phyloP scores from a whole-genome alignment of 2,329 filamentous ascomycete genomes.

The Hymenoscyphus albidus region DNA sequence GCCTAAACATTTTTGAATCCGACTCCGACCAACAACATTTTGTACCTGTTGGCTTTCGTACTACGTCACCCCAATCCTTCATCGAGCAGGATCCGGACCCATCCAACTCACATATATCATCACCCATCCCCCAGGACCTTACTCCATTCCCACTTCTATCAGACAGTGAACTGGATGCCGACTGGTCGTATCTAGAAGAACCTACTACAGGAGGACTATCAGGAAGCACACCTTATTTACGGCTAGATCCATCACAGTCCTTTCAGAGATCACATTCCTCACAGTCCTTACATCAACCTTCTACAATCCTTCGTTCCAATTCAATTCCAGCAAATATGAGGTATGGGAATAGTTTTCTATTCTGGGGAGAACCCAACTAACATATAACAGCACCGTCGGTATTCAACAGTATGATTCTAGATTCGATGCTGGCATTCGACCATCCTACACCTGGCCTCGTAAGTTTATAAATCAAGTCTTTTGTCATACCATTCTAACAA shows the following conservation, averaged over 20 bases:
- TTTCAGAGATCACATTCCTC: conserved; percentile 13
- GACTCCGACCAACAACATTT: conserved; percentile 18
- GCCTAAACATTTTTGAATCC: conserved; percentile 28
- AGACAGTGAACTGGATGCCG: conserved; percentile 28
- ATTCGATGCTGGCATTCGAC: conserved; percentile 30
- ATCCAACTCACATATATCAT: conserved; percentile 24
- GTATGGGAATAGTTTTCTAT: conserved; percentile 18
- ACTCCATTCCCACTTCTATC: conserved; percentile 31
- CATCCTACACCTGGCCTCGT: conserved; percentile 35
- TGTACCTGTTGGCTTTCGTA: conserved; percentile 22
- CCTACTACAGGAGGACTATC: conserved; percentile 25
- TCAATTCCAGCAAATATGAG: conserved; percentile 30
- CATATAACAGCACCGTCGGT: conserved; percentile 28
- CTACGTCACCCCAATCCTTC: conserved; percentile 20
- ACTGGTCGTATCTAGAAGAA: conserved; percentile 30
- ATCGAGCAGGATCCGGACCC: conserved; percentile 21
- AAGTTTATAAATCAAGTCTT: conserved; percentile 16
- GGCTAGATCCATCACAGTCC: conserved; percentile 29
- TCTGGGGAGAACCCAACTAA: conserved; percentile 12
- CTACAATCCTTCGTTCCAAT: conserved; percentile 25
- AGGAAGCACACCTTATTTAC: conserved; percentile 23
- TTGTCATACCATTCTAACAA: neutral
- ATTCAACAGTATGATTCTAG: conserved; percentile 34
- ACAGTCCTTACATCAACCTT: conserved; percentile 9
- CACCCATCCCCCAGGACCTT: conserved; percentile 27